These are phyloP conservation scores for Blastobotrys malaysiensis DNA, from an alignment of 1,139 yeast species.

Conservation along the genomic window DNA sequence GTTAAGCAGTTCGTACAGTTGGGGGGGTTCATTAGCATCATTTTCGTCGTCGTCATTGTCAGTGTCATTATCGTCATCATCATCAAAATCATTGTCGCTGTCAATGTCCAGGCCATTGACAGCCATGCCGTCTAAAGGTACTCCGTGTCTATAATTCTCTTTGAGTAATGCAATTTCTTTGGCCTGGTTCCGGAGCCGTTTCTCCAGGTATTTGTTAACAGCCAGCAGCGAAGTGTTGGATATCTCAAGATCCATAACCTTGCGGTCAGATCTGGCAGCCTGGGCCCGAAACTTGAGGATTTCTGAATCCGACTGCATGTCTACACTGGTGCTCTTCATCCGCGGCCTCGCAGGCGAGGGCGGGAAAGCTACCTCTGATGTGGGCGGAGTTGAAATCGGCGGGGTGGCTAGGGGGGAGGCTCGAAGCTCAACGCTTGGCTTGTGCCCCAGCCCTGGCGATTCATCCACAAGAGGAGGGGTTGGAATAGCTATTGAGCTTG, in stretches of 20 bases:
- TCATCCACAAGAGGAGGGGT: not conserved
- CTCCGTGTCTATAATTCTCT: not conserved
- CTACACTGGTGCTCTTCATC: not conserved
- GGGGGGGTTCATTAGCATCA: not conserved
- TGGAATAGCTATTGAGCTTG: not conserved
- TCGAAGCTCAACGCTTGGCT: not conserved
- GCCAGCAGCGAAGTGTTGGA: conserved; percentile 27
- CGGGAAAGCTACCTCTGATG: not conserved
- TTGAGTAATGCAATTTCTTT: conserved; percentile 18
- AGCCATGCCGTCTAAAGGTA: conserved; percentile 7
- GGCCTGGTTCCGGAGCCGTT: conserved; percentile 19
- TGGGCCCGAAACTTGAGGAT: conserved; percentile 3
- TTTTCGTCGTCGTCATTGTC: conserved; percentile 7
- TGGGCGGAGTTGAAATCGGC: not conserved
- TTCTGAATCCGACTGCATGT: not conserved
- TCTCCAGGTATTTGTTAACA: conserved; percentile 28
- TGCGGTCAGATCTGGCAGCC: conserved; percentile 25
- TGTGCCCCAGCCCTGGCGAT: not conserved
- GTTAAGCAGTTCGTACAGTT: conserved; percentile 6
- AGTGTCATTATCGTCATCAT: conserved; percentile 9
- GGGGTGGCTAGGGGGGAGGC: not conserved
- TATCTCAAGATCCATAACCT: conserved; percentile 29
- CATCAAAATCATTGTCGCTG: not conserved
- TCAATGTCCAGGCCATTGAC: conserved; percentile 12
- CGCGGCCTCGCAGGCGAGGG: not conserved